Evolutionary conservation across 306 rosid species (phyloP).

Genomic region (Argentina anserina): DNA sequence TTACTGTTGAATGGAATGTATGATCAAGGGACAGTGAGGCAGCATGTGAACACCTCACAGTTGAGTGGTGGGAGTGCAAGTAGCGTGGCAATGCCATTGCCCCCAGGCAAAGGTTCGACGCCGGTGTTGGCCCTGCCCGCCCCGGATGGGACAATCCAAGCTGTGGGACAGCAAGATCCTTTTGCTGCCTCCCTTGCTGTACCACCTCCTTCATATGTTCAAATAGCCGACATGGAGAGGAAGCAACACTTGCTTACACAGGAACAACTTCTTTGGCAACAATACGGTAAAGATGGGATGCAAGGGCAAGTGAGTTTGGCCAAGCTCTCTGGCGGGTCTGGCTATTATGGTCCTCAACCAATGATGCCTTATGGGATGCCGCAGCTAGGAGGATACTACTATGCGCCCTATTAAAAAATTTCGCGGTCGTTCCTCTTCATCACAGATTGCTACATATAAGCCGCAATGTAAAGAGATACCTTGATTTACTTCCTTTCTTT

Average conservation of each 20-base stretch:
- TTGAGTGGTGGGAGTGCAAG: conserved; percentile 73
- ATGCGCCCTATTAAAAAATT: conserved; percentile 37
- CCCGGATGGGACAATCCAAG: conserved; percentile 65
- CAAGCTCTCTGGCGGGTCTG: conserved; percentile 47
- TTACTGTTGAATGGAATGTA: conserved; percentile 80
- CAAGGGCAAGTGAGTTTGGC: conserved; percentile 63
- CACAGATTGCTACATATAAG: conserved; percentile 9
- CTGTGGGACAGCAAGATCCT: conserved; percentile 67
- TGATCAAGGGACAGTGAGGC: conserved; percentile 83
- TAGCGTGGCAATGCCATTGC: conserved; percentile 58
- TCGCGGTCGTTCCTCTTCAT: neutral
- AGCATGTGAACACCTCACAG: conserved; percentile 54
- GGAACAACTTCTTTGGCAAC: conserved; percentile 79
- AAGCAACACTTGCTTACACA: conserved; percentile 69
- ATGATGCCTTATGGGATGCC: conserved; percentile 67
- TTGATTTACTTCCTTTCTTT: neutral
- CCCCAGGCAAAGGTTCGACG: conserved; percentile 36
- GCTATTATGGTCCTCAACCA: conserved; percentile 42
- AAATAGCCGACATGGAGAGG: conserved; percentile 84
- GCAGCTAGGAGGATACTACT: conserved; percentile 62
- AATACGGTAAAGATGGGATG: conserved; percentile 73
- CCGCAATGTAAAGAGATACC: neutral
- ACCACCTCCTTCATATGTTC: conserved; percentile 84
- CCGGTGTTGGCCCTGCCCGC: conserved; percentile 78
- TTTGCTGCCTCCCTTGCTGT: conserved; percentile 74